Conservation (phyloP, 805 yeast genomes). For the Saccharomycopsis capsularis region DNA sequence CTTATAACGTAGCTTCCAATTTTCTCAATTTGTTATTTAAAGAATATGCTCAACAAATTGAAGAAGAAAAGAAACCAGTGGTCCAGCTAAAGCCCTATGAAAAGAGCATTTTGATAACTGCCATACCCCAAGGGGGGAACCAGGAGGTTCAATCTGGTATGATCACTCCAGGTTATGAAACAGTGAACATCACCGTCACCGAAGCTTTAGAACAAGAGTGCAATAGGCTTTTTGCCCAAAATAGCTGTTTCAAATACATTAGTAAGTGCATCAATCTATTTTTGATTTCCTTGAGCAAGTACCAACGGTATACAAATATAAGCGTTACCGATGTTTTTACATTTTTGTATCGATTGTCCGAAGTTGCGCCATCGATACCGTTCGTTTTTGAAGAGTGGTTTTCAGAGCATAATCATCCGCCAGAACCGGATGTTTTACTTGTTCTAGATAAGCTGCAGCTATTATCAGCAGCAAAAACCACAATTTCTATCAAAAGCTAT, state of each 20-base stretch:
- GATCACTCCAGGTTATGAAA: neutral
- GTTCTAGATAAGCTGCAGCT: neutral
- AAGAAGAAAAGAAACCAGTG: neutral
- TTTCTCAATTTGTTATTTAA: neutral
- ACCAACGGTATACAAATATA: neutral
- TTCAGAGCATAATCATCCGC: neutral
- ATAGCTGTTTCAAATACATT: neutral
- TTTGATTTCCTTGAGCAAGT: neutral
- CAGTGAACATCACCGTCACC: neutral
- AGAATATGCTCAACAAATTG: neutral
- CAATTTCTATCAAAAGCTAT: neutral
- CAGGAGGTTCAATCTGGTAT: no score
- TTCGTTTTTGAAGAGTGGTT: constrained; percentile 8
- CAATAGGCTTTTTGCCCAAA: neutral
- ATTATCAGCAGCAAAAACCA: neutral
- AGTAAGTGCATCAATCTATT: constrained; percentile 1
- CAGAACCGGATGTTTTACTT: constrained; percentile 3
- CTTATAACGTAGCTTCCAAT: neutral
- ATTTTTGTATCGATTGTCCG: constrained; percentile 1
- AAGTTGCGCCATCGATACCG: neutral
- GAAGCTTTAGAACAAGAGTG: neutral
- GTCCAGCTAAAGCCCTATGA: neutral
- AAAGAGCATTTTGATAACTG: no score
- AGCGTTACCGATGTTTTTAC: neutral
- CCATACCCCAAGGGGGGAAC: no score